A percentile compares a stretch with the other conserved stretches of the same genome.
Evolutionary conservation across 1,284 basidiomycete genomes (phyloP).

Genomic region (Cystobasidium sp.): DNA sequence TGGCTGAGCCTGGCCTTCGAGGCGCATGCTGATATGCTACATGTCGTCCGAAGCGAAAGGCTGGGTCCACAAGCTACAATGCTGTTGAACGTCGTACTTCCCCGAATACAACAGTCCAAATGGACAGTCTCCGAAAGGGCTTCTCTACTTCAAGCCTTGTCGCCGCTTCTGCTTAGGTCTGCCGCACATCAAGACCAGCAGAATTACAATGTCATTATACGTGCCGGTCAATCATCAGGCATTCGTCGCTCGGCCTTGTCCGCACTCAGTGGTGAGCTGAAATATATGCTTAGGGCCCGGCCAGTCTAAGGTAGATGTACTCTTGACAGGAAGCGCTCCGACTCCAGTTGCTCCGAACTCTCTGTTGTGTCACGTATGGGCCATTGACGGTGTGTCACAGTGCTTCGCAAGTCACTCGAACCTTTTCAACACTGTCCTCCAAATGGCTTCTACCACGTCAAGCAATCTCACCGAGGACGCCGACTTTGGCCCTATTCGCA

Average conservation of each 20-base stretch:
- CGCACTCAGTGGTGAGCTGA: no score
- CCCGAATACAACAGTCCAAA: conserved; percentile 64
- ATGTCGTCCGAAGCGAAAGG: conserved; percentile 56
- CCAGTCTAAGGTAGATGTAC: no score
- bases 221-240: no score
- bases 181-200: neutral
- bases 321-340: no score
- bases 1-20: conserved; percentile 71
- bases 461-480: conserved; percentile 61
- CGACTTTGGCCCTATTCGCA: conserved; percentile 68
- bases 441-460: neutral
- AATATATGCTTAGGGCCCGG: no score
- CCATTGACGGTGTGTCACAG: no score
- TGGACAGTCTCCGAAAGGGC: conserved; percentile 66
- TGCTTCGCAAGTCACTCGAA: neutral
- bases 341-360: no score
- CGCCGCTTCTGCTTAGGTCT: conserved; percentile 47
- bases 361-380: no score
- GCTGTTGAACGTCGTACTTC: neutral
- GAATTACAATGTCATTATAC: neutral
- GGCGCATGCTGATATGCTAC: conserved; percentile 67
- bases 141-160: conserved; percentile 61
- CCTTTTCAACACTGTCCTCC: conserved; percentile 7
- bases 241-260: no score
- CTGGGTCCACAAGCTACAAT: neutral